Conservation (phyloP, 2,329 filamentous ascomycete species). For the Eutypella sp. region DNA sequence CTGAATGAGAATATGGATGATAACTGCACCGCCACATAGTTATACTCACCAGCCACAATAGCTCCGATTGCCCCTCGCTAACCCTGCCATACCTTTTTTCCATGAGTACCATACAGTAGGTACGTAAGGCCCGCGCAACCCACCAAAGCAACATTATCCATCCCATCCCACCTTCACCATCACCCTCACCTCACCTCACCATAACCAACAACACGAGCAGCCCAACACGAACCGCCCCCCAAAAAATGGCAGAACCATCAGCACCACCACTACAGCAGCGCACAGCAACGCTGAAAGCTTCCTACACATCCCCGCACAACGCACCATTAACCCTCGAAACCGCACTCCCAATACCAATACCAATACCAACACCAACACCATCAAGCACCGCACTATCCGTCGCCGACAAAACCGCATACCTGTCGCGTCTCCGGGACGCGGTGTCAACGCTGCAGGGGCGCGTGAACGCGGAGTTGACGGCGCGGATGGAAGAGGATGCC, state of each 20-base stretch:
- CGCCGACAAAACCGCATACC: conserved; percentile 49
- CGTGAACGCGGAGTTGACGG: conserved; percentile 67
- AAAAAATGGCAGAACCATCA: background rate
- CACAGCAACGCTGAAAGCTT: conserved; percentile 36
- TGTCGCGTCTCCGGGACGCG: conserved; percentile 54
- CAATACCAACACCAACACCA: conserved; percentile 22
- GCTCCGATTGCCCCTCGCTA: no score
- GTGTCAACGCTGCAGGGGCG: conserved; percentile 55
- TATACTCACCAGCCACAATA: no score
- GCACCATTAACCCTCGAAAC: conserved; percentile 39
- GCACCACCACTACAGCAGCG: conserved; percentile 1
- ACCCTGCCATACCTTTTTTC: no score
- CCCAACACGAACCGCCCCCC: no score
- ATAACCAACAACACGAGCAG: no score
- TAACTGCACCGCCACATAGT: no score
- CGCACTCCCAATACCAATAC: conserved; percentile 23
- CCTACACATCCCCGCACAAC: conserved; percentile 50
- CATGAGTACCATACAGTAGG: no score
- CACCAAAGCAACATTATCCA: no score
- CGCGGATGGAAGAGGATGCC: conserved; percentile 62
- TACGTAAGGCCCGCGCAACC: no score
- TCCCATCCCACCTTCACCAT: no score
- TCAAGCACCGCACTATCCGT: conserved; percentile 6
- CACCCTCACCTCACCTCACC: no score
- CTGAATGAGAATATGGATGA: no score